phyloP scores from a whole-genome alignment of 2,329 filamentous ascomycete species.

The Alternaria ventricosa region DNA sequence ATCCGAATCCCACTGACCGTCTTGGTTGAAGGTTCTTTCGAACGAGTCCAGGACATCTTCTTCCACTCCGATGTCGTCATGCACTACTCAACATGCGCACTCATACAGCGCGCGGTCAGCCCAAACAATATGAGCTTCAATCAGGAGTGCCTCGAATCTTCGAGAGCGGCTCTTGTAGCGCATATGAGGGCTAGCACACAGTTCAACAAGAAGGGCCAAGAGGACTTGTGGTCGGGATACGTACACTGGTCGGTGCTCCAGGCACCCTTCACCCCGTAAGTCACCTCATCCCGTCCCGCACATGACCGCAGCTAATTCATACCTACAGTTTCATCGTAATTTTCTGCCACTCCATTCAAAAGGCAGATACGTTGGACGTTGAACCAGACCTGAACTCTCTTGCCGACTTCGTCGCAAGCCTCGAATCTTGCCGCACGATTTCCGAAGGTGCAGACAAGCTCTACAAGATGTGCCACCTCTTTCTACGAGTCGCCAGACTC shows the following conservation, averaged over 20 bases:
- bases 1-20: background rate
- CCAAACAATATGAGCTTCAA: slow-evolving; percentile 41
- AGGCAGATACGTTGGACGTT: slow-evolving; percentile 61
- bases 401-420: slow-evolving; percentile 63
- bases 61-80: slow-evolving; percentile 41
- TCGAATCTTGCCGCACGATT: slow-evolving; percentile 58
- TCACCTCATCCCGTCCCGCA: background rate
- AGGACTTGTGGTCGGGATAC: slow-evolving; percentile 45
- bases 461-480: slow-evolving; percentile 67
- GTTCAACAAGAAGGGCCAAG: slow-evolving; percentile 41
- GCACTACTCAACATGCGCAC: slow-evolving; percentile 41
- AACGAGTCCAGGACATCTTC: slow-evolving; percentile 39
- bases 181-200: slow-evolving; percentile 37
- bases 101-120: slow-evolving; percentile 43
- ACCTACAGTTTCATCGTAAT: slow-evolving; percentile 52
- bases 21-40: slow-evolving; percentile 14
- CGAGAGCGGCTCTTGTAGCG: slow-evolving; percentile 39
- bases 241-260: slow-evolving; percentile 41
- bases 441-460: slow-evolving; percentile 68
- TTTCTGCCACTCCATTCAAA: slow-evolving; percentile 60
- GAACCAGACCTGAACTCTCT: slow-evolving; percentile 62
- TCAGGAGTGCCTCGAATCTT: slow-evolving; percentile 40
- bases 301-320: background rate
- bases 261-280: slow-evolving; percentile 55
- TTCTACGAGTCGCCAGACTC: slow-evolving; percentile 66